A percentile compares a stretch with the other conserved stretches of the same genome.
These are phyloP conservation scores for Camelina laxa DNA, from an alignment of 345 rosid genomes.

Conservation along the genomic window DNA sequence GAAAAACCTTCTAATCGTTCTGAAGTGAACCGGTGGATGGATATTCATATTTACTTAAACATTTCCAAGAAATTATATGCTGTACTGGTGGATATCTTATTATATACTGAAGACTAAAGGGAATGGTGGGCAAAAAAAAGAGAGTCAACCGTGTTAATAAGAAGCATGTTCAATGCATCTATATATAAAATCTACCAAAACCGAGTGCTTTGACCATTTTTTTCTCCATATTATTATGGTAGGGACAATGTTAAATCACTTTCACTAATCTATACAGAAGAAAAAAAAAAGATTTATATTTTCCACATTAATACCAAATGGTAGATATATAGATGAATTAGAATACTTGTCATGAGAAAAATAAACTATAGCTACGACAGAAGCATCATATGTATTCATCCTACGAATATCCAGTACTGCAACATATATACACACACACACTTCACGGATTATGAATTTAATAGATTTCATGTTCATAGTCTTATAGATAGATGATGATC, in stretches of 20 bases:
- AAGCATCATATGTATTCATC: too few species aligned
- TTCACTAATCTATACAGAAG: background rate
- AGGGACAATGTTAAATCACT: constrained; percentile 16
- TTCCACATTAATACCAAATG: constrained; percentile 2
- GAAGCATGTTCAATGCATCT: constrained; percentile 47
- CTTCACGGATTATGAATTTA: background rate
- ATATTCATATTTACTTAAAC: too few species aligned
- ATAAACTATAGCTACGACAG: too few species aligned
- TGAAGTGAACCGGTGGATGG: too few species aligned
- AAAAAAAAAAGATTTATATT: background rate
- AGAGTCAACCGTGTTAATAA: constrained; percentile 40
- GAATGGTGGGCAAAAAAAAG: constrained; percentile 26
- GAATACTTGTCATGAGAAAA: too few species aligned
- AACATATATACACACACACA: too few species aligned
- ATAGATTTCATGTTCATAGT: background rate
- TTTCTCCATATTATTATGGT: constrained; percentile 27
- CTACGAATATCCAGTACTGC: too few species aligned
- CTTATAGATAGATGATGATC: too few species aligned
- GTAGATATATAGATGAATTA: background rate
- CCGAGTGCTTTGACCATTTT: constrained; percentile 36
- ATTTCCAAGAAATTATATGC: too few species aligned
- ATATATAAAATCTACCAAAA: constrained; percentile 29
- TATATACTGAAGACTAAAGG: background rate
- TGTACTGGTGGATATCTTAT: background rate
- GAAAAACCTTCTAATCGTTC: background rate